Base-by-base conservation (phyloP, 148 eudicot species). In the Tetragonia tetragonoides region DNA sequence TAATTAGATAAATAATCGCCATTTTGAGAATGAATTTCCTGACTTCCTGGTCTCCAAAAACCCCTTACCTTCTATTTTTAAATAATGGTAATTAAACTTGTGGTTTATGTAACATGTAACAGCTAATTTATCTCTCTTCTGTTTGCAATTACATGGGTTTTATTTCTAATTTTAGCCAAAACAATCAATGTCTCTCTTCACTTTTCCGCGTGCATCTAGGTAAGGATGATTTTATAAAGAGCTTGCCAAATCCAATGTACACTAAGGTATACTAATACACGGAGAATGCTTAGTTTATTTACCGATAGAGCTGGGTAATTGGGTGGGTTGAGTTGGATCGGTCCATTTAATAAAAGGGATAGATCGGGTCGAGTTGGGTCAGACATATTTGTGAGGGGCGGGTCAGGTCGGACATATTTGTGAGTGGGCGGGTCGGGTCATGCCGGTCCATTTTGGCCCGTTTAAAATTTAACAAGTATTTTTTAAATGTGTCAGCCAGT, bases 81-180 rank as follows among this genome's bases (percentile, higher is more conserved):
- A 63, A 78, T 68, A 69, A 74, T 24, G 61, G 46, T 10, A 23
- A 5, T 3, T 18, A 11, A 66, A 61, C 61, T 82, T 34, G 72
- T 78, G 72, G 79, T 73, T 76, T 53, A 73, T 60, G 54, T 51
- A 38, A 40, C 11, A 39, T 34, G 64, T 6, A 53, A 75, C 68
- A 64, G 54, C 81, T 77, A 81, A 81, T 65, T 81, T 78, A 46
- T 47, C 78, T 73, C 42, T 74, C 20, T 76, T 76, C 46, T 42
- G 20, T 57, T n/a, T 77, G 9, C 0, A 44, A 44, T 39, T 77
- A 1, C 3, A 16, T 47, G 39, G 0, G 11, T 17, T 47, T 61
- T 1, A 7, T 1, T 47, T 69, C 84, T 82, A 78, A 40, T 49
- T 75, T 78, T 63, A 79, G 79, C 9, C 21, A 51, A 60, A 51